Conservation (phyloP, 305 asterid species). For the Rubia balearica region DNA sequence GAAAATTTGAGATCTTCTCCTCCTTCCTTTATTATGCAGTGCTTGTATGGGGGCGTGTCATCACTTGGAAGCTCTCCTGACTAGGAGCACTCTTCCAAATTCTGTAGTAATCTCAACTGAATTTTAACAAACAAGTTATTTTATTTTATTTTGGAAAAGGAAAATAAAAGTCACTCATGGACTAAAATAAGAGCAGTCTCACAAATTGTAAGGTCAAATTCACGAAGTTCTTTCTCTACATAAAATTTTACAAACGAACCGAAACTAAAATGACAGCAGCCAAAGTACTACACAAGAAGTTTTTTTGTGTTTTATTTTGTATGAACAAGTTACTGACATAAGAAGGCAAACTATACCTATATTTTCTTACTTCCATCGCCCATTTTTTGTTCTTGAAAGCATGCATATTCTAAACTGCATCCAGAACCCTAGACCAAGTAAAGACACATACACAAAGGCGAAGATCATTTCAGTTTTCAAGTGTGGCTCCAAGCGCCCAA, state of each 20-base stretch:
- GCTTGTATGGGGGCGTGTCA: too few relatives aligned
- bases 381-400: neutral
- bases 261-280: neutral
- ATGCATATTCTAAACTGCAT: neutral
- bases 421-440: neutral
- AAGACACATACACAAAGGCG: neutral
- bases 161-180: too few relatives aligned
- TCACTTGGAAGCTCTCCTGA: too few relatives aligned
- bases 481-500: constrained; percentile 56
- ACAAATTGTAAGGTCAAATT: neutral
- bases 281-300: neutral
- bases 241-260: neutral
- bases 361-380: neutral
- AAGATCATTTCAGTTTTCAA: constrained; percentile 15
- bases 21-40: too few relatives aligned
- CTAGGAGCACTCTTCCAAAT: too few relatives aligned
- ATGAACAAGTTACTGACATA: neutral
- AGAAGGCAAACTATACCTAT: neutral
- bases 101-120: too few relatives aligned
- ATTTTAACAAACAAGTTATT: too few relatives aligned
- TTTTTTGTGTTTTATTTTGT: neutral
- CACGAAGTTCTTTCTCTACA: neutral
- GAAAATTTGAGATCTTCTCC: too few relatives aligned
- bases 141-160: too few relatives aligned
- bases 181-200: neutral